A percentile compares a stretch with the other conserved stretches of the same genome.
Evolutionary conservation across 352 stramenopile species (phyloP).

Genomic region (Phytophthora crassamura): DNA sequence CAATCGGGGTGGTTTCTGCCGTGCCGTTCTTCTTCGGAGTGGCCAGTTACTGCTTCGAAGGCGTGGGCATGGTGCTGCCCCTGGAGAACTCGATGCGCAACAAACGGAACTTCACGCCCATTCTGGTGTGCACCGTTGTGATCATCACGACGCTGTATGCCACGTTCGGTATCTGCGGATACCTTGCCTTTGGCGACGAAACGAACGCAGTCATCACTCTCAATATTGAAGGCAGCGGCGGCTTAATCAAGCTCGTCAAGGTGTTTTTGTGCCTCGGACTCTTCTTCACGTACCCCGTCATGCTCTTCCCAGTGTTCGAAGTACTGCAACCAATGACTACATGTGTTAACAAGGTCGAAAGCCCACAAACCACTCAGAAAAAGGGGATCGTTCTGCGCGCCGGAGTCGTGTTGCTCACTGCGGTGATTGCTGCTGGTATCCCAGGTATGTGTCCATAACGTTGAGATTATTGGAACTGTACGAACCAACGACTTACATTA

Average conservation of each 20-base stretch:
- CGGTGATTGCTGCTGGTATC: constrained; percentile 78
- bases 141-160: constrained; percentile 90
- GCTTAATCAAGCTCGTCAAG: constrained; percentile 83
- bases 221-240: constrained; percentile 76
- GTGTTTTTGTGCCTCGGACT: constrained; percentile 86
- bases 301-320: constrained; percentile 94
- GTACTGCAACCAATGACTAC: constrained; percentile 54
- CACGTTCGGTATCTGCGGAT: constrained; percentile 88
- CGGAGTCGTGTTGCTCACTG: constrained; percentile 77
- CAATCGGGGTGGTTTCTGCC: constrained; percentile 60
- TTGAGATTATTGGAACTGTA: background rate
- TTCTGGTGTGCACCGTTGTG: constrained; percentile 76
- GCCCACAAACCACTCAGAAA: constrained; percentile 17
- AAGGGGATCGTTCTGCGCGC: constrained; percentile 57
- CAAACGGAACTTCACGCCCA: constrained; percentile 70
- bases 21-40: constrained; percentile 91
- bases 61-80: constrained; percentile 88
- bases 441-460: constrained; percentile 45
- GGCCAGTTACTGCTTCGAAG: constrained; percentile 92
- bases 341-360: constrained; percentile 33
- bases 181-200: constrained; percentile 83
- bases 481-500: background rate
- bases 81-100: constrained; percentile 90
- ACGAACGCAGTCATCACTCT: constrained; percentile 91
- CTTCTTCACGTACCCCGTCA: constrained; percentile 94